phyloP scores from a whole-genome alignment of 1,284 basidiomycete species.

The Puccinia sorghi region DNA sequence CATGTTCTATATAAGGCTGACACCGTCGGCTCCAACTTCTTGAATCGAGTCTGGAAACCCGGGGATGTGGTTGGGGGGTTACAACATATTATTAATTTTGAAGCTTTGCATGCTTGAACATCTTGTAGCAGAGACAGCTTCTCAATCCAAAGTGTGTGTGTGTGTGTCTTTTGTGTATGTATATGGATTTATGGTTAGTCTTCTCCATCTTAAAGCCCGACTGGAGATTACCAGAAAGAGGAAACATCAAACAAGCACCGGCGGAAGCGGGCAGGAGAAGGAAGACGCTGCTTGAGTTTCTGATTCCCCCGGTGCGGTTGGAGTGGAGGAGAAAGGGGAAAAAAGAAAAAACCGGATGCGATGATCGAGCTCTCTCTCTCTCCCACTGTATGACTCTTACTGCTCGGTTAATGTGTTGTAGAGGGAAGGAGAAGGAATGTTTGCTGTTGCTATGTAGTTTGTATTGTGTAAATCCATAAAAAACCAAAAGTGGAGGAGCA shows the following conservation, averaged over 20 bases:
- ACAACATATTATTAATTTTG: too few species aligned
- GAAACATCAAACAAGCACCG: background rate
- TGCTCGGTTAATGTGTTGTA: too few species aligned
- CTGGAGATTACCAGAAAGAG: background rate
- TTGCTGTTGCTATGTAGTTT: too few species aligned
- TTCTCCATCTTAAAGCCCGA: conserved; percentile 1
- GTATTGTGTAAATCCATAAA: too few species aligned
- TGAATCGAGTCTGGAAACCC: background rate
- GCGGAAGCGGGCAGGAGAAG: conserved; percentile 2
- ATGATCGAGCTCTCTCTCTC: background rate
- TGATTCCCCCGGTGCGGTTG: background rate
- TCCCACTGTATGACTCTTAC: too few species aligned
- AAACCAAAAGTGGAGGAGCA: background rate
- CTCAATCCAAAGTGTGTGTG: background rate
- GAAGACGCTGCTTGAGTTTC: too few species aligned
- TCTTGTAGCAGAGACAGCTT: background rate
- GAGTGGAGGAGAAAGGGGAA: background rate
- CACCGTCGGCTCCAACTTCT: conserved; percentile 1
- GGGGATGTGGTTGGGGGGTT: background rate
- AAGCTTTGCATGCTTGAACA: background rate
- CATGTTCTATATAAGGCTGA: too few species aligned
- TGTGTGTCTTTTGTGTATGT: background rate
- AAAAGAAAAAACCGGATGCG: background rate
- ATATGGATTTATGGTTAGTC: conserved; percentile 1
- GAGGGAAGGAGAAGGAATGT: conserved; percentile 4